A percentile compares a stretch with the other conserved stretches of the same genome.
These are phyloP conservation scores for Lavandula angustifolia DNA, from an alignment of 257 asterid species.

Conservation along the genomic window DNA sequence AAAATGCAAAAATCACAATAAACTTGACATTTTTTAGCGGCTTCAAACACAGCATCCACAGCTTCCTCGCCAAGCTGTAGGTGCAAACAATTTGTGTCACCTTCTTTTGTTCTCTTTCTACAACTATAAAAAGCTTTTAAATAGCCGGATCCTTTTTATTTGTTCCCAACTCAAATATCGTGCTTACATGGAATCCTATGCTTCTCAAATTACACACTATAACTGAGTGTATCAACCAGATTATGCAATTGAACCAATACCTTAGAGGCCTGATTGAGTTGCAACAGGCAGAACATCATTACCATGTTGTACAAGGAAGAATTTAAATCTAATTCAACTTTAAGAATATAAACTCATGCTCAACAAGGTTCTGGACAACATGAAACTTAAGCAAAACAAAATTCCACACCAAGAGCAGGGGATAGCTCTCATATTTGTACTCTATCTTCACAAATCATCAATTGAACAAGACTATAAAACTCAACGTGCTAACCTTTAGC, in stretches of 20 bases:
- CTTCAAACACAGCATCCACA: neutral
- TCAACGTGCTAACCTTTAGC: conserved; percentile 60
- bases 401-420: conserved; percentile 7
- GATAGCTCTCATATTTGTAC: conserved; percentile 19
- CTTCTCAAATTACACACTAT: neutral
- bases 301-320: neutral
- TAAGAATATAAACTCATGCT: neutral
- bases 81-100: neutral
- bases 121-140: neutral
- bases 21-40: conserved; percentile 15
- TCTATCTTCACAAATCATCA: conserved; percentile 24
- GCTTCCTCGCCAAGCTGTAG: conserved; percentile 18
- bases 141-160: neutral
- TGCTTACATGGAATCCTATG: conserved; percentile 8
- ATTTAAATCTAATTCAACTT: conserved; percentile 5
- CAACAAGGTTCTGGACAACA: conserved; percentile 19
- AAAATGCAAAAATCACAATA: conserved; percentile 35
- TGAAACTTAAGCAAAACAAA: neutral
- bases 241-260: conserved; percentile 15
- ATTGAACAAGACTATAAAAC: conserved; percentile 27
- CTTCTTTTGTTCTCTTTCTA: neutral
- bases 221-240: conserved; percentile 1
- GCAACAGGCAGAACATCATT: conserved; percentile 8
- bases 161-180: conserved; percentile 1
- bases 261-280: conserved; percentile 13